These are phyloP conservation scores for Cantharellus anzutake DNA, from an alignment of 768 basidiomycete genomes.

Conservation along the genomic window DNA sequence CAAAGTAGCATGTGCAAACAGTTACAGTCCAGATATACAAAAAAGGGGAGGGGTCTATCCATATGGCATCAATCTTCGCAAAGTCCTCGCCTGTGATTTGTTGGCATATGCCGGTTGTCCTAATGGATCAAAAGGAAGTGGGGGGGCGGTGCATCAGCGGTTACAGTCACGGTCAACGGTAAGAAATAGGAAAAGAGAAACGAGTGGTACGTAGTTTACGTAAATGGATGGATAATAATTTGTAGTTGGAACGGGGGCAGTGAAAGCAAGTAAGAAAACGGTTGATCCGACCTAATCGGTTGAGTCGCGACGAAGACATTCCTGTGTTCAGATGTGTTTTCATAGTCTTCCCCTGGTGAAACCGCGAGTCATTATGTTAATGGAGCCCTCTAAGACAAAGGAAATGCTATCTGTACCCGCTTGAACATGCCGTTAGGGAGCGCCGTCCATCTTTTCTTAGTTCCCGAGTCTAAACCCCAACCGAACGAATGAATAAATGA, in stretches of 20 bases:
- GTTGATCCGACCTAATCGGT: conserved; percentile 1
- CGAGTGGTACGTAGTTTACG: not conserved
- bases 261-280: not conserved
- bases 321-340: conserved; percentile 7
- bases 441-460: conserved; percentile 8
- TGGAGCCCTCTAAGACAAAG: too few relatives aligned
- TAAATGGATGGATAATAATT: not conserved
- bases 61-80: conserved; percentile 9
- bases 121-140: not conserved
- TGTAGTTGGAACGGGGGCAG: not conserved
- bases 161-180: too few relatives aligned
- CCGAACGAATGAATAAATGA: not conserved
- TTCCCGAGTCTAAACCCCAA: not conserved
- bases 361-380: too few relatives aligned
- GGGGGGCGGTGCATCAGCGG: too few relatives aligned
- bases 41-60: not conserved
- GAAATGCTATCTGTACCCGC: conserved; percentile 1
- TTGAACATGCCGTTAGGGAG: conserved; percentile 8
- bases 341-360: conserved; percentile 6
- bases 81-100: conserved; percentile 5
- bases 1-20: too few relatives aligned
- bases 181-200: too few relatives aligned
- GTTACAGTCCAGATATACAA: too few relatives aligned
- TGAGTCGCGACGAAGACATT: conserved; percentile 6
- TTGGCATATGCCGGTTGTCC: conserved; percentile 7